Evolutionary conservation across 1,284 basidiomycete genomes (phyloP).

Genomic region (Naganishia albida): DNA sequence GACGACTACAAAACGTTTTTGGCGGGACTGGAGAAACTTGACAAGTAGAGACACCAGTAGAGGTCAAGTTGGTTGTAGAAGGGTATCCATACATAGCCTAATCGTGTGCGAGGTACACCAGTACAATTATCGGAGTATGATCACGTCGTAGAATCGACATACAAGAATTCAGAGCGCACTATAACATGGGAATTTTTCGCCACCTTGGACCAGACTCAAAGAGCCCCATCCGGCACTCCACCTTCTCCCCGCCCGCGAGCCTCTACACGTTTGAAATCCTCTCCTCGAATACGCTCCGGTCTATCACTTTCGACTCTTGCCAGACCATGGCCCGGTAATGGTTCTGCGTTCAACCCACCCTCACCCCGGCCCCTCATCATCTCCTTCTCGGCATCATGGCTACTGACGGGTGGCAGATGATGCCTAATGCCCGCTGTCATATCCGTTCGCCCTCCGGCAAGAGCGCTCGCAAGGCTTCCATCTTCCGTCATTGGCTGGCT

Average conservation of each 20-base stretch:
- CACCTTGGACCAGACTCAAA: not conserved
- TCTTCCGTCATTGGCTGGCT: slow-evolving; percentile 16
- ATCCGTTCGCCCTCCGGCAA: slow-evolving; percentile 11
- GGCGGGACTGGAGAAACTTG: slow-evolving; percentile 46
- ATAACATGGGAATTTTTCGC: slow-evolving; percentile 5
- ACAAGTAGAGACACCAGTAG: slow-evolving; percentile 13
- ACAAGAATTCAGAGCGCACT: slow-evolving; percentile 14
- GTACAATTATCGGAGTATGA: slow-evolving; percentile 11
- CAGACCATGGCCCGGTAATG: not conserved
- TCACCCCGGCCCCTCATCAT: slow-evolving; percentile 27
- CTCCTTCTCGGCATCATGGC: slow-evolving; percentile 23
- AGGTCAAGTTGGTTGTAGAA: not conserved
- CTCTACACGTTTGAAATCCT: slow-evolving; percentile 26
- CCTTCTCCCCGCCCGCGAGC: slow-evolving; percentile 29
- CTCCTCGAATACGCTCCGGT: slow-evolving; percentile 14
- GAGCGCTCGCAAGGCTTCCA: slow-evolving; percentile 8
- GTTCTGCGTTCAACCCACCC: slow-evolving; percentile 3
- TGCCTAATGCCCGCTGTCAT: slow-evolving; percentile 12
- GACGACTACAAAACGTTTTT: slow-evolving; percentile 52
- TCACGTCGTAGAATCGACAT: slow-evolving; percentile 6
- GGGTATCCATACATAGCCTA: slow-evolving; percentile 6
- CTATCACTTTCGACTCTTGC: slow-evolving; percentile 25
- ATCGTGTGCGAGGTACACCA: not conserved
- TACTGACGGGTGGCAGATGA: not conserved
- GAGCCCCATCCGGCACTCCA: slow-evolving; percentile 18